Evolutionary conservation across 257 asterid species (phyloP).

Genomic region (Euphrasia confusa): DNA sequence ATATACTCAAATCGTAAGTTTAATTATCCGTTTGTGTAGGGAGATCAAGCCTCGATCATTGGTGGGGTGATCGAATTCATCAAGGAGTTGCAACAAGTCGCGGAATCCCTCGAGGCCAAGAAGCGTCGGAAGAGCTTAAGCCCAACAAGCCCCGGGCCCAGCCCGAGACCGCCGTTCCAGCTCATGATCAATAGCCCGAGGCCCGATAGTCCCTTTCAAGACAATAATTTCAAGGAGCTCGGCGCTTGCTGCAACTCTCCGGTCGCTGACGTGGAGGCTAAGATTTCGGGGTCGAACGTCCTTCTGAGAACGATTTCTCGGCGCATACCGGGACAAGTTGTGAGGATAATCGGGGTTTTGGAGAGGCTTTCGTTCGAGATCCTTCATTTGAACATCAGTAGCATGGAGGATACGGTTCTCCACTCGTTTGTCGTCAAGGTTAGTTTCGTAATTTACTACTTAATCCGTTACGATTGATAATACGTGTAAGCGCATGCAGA

Average conservation of each 20-base stretch:
- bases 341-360: constrained; percentile 58
- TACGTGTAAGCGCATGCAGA: constrained; percentile 34
- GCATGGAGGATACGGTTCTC: constrained; percentile 96
- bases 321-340: constrained; percentile 66
- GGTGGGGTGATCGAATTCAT: constrained; percentile 93
- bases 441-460: neutral
- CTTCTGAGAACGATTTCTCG: constrained; percentile 58
- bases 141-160: constrained; percentile 60
- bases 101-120: constrained; percentile 70
- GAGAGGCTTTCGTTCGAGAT: constrained; percentile 69
- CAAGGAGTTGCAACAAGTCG: constrained; percentile 84
- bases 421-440: constrained; percentile 91
- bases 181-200: constrained; percentile 30
- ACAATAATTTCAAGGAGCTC: constrained; percentile 46
- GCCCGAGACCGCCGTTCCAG: constrained; percentile 46
- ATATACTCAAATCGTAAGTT: neutral
- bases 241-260: constrained; percentile 91
- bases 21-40: constrained; percentile 31
- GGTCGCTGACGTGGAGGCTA: constrained; percentile 80
- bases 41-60: constrained; percentile 95
- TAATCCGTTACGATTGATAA: too few species aligned
- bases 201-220: constrained; percentile 36
- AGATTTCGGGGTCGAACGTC: constrained; percentile 71
- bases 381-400: constrained; percentile 81
- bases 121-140: constrained; percentile 61